Evolutionary conservation across 768 basidiomycete genomes (phyloP).

Genomic region (Dendrothele bispora): DNA sequence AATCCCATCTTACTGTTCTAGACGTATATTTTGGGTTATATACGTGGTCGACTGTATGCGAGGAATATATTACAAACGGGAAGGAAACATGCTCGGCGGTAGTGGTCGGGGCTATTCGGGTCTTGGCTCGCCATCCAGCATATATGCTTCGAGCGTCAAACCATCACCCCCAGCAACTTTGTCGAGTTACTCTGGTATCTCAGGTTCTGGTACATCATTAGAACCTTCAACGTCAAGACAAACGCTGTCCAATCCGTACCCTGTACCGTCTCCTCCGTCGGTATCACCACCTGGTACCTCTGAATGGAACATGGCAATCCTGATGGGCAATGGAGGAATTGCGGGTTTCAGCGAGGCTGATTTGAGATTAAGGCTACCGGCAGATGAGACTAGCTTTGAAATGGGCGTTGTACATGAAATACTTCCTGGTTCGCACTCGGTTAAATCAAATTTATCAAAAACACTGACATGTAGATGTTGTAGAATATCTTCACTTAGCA

Average conservation of each 20-base stretch:
- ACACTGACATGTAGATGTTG: slow-evolving; percentile 9
- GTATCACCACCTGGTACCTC: too few relatives aligned
- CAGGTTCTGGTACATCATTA: too few relatives aligned
- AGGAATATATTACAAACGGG: slow-evolving; percentile 7
- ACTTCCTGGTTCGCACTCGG: slow-evolving; percentile 38
- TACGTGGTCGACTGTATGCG: slow-evolving; percentile 7
- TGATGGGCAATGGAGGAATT: too few relatives aligned
- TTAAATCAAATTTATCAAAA: slow-evolving; percentile 2
- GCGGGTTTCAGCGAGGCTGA: slow-evolving; percentile 34
- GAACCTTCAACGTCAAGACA: too few relatives aligned
- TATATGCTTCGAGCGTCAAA: not conserved
- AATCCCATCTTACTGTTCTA: slow-evolving; percentile 15
- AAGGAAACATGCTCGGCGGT: slow-evolving; percentile 1
- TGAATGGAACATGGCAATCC: too few relatives aligned
- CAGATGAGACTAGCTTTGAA: slow-evolving; percentile 81
- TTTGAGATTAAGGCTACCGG: slow-evolving; percentile 66
- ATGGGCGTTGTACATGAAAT: slow-evolving; percentile 56
- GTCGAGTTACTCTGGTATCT: too few relatives aligned
- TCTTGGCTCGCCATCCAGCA: not conserved
- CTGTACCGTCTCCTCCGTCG: too few relatives aligned
- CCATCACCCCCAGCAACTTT: too few relatives aligned
- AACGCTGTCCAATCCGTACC: too few relatives aligned
- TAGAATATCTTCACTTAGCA: slow-evolving; percentile 70
- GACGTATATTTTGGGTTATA: slow-evolving; percentile 11
- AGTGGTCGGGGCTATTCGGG: slow-evolving; percentile 5